Base-by-base conservation (phyloP, 352 stramenopile genomes). In the Globisporangium orthogonon region DNA sequence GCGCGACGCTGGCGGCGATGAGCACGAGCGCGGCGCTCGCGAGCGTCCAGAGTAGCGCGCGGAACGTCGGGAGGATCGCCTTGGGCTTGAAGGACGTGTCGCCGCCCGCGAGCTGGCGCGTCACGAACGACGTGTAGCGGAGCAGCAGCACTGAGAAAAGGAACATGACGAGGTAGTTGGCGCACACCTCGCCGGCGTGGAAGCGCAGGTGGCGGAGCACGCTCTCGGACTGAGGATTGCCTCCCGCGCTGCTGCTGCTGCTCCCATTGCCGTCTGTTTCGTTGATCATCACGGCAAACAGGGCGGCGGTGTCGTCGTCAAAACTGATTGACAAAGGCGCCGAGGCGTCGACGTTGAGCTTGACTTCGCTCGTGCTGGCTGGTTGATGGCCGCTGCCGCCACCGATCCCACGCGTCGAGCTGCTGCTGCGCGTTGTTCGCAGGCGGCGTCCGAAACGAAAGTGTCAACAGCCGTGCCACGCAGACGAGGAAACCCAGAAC, bases 161-260 rank as follows among this genome's bases (percentile, higher is more conserved):
- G 51, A 73, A 76, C 74, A 87, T 87, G 60, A 85, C 74, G 37
- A 75, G 44, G 50, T 87, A 86, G 37, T 66, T 74, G 28, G 71
- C 48, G 61, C 78, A 78, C 40, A 83, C 61, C 52, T 83, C 70
- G 39, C 78, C 55, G 23, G 72, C 75, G 56, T 78, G 72, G 60
- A 78, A 76, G 18, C 60, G 51, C 45, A 63, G 37, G 5, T 39
- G 58, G 6, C 10, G 37, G 29, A 54, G 44, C 23, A 55, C 28
- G 29, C 23, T 15, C 18, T 44, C 6, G 17, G 7, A 7, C 29
- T 51, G 35, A 10, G 29, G 13, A n/a, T 54, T 35, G 6, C 14
- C 28, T 11, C 10, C 11, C 9, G 11, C 28, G 46, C 11, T 30
- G 7, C 23, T 23, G 23, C 23, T 17, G 14, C 11, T 44, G 39